Conservation (phyloP, 2,329 filamentous ascomycete genomes). For the Apiospora hydei region DNA sequence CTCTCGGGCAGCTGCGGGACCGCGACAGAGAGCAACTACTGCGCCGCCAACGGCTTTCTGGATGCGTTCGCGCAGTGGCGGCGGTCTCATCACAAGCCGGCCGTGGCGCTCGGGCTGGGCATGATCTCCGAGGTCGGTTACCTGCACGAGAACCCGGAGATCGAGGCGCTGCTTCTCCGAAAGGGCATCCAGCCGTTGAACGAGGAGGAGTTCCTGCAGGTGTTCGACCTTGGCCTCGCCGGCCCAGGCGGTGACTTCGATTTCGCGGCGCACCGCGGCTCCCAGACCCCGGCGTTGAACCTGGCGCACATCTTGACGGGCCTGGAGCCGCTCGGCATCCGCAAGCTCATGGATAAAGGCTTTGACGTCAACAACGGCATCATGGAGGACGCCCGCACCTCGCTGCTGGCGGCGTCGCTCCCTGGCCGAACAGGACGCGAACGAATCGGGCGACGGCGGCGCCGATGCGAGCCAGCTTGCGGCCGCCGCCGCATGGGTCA, state of each 20-base stretch:
- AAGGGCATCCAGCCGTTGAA: constrained; percentile 34
- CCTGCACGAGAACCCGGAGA: constrained; percentile 40
- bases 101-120: constrained; percentile 33
- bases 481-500: background rate
- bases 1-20: constrained; percentile 33
- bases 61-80: constrained; percentile 33
- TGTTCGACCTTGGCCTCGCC: constrained; percentile 38
- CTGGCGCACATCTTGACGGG: constrained; percentile 33
- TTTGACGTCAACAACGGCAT: background rate
- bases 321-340: constrained; percentile 37
- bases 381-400: constrained; percentile 33
- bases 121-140: constrained; percentile 41
- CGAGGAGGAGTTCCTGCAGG: constrained; percentile 34
- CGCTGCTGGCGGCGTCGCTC: constrained; percentile 28
- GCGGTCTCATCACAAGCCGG: constrained; percentile 12
- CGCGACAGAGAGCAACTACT: constrained; percentile 35
- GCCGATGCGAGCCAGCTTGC: background rate
- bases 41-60: constrained; percentile 35
- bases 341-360: background rate
- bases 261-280: background rate
- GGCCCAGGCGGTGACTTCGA: constrained; percentile 30
- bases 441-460: background rate
- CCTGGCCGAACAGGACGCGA: background rate
- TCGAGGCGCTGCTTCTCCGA: constrained; percentile 32
- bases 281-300: too few species aligned